Evolutionary conservation across 2,329 filamentous ascomycete species (phyloP).

Genomic region (Clonostachys sp.): DNA sequence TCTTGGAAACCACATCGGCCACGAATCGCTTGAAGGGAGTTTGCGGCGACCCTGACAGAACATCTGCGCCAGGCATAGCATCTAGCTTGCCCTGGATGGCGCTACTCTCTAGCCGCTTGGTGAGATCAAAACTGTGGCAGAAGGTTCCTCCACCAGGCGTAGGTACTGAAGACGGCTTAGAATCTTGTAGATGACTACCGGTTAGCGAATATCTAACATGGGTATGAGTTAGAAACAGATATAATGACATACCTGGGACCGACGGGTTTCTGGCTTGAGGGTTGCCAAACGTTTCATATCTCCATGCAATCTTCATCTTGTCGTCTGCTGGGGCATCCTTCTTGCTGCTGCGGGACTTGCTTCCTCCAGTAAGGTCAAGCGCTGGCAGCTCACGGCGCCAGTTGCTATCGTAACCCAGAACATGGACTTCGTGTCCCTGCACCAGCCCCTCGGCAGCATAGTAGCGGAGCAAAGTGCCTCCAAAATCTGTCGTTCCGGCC

Average conservation of each 20-base stretch:
- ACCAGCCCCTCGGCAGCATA: slow-evolving; percentile 91
- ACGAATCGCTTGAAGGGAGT: slow-evolving; percentile 58
- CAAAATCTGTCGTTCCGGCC: slow-evolving; percentile 90
- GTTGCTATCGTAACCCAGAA: slow-evolving; percentile 71
- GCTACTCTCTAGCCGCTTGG: slow-evolving; percentile 52
- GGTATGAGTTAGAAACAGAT: neutral
- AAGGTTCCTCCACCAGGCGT: slow-evolving; percentile 34
- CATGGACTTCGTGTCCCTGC: slow-evolving; percentile 84
- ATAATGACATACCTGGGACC: slow-evolving; percentile 53
- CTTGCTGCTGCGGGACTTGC: slow-evolving; percentile 29
- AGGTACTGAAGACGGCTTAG: neutral
- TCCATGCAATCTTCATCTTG: slow-evolving; percentile 99
- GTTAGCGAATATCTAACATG: neutral
- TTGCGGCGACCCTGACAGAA: slow-evolving; percentile 11
- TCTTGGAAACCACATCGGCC: slow-evolving; percentile 46
- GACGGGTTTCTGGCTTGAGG: slow-evolving; percentile 61
- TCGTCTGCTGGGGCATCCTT: slow-evolving; percentile 45
- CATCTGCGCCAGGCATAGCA: slow-evolving; percentile 42
- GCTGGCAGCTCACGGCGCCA: slow-evolving; percentile 86
- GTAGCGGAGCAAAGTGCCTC: slow-evolving; percentile 76
- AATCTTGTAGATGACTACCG: neutral
- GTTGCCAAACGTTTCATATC: slow-evolving; percentile 79
- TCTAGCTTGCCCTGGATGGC: slow-evolving; percentile 45
- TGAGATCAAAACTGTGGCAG: slow-evolving; percentile 70
- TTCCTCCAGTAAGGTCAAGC: slow-evolving; percentile 35